phyloP scores from a whole-genome alignment of 2,329 filamentous ascomycete genomes.

The Pseudocercospora pini-densiflorae region DNA sequence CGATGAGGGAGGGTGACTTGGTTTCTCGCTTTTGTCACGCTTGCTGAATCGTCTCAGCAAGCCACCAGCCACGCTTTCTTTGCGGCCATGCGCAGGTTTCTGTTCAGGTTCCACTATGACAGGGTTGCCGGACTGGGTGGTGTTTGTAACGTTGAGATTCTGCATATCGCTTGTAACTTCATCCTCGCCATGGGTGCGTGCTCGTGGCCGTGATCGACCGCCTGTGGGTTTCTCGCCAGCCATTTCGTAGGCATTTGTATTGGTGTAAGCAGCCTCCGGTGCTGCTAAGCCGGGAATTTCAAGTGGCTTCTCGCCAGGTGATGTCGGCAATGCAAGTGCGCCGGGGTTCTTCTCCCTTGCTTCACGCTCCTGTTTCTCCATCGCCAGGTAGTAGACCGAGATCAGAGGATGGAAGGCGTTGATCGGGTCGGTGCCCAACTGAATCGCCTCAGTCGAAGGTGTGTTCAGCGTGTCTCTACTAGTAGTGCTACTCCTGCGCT shows the following conservation, averaged over 20 bases:
- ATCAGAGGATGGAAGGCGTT: slow-evolving; percentile 93
- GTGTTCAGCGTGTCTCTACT: slow-evolving; percentile 85
- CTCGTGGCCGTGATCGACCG: slow-evolving; percentile 79
- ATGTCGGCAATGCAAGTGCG: slow-evolving; percentile 60
- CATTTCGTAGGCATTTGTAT: slow-evolving; percentile 82
- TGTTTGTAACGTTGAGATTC: slow-evolving; percentile 64
- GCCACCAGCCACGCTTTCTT: slow-evolving; percentile 84
- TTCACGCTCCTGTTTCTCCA: slow-evolving; percentile 89
- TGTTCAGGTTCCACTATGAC: slow-evolving; percentile 50
- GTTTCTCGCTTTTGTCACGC: slow-evolving; percentile 67
- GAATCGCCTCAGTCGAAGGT: slow-evolving; percentile 83
- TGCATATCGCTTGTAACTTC: slow-evolving; percentile 77
- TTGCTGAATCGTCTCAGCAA: slow-evolving; percentile 91
- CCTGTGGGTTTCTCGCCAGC: slow-evolving; percentile 86
- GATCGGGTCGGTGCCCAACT: slow-evolving; percentile 80
- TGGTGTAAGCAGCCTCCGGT: slow-evolving; percentile 88
- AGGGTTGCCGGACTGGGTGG: slow-evolving; percentile 47
- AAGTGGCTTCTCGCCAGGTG: slow-evolving; percentile 60
- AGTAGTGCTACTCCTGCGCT: slow-evolving; percentile 83
- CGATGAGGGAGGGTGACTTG: slow-evolving; percentile 71
- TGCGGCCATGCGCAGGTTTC: slow-evolving; percentile 63
- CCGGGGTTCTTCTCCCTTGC: slow-evolving; percentile 63
- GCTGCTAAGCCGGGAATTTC: slow-evolving; percentile 76
- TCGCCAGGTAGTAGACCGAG: slow-evolving; percentile 95
- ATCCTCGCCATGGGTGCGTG: slow-evolving; percentile 93